Evolutionary conservation across 148 eudicot species (phyloP).

Genomic region (Dysphania ambrosioides): DNA sequence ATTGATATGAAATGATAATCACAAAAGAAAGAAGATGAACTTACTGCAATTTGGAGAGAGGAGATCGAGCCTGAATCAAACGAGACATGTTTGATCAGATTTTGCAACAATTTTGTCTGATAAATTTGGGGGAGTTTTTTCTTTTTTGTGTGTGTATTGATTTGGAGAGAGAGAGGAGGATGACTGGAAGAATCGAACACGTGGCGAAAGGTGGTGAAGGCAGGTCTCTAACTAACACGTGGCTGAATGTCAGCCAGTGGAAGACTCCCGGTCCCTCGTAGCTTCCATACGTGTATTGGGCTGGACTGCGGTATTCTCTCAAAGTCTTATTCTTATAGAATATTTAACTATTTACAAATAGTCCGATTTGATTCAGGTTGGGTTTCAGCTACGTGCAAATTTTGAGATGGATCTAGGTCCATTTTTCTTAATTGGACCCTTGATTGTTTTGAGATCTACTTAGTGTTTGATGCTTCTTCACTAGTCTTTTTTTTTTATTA

Average conservation of each 20-base stretch:
- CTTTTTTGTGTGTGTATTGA: not conserved
- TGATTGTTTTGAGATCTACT: no score
- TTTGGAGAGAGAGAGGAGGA: not conserved
- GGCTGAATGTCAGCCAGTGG: slow-evolving; percentile 24
- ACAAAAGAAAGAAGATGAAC: slow-evolving; percentile 3
- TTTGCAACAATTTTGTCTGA: no score
- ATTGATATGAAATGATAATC: not conserved
- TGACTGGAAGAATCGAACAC: slow-evolving; percentile 12
- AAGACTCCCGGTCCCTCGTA: not conserved
- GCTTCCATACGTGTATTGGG: no score
- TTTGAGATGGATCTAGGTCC: no score
- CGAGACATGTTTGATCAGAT: slow-evolving; percentile 42
- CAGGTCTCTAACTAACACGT: slow-evolving; percentile 16
- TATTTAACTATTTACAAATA: no score
- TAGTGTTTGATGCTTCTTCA: no score
- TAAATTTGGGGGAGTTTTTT: not conserved
- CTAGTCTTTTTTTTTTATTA: no score
- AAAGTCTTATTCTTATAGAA: no score
- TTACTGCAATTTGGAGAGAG: slow-evolving; percentile 41
- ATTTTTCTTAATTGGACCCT: no score
- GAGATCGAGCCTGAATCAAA: slow-evolving; percentile 36
- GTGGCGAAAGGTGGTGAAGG: slow-evolving; percentile 12
- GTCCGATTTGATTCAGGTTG: no score
- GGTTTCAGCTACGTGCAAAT: no score
- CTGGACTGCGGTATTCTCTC: no score